Evolutionary conservation across 768 basidiomycete species (phyloP).

Genomic region (Galerina marginata): DNA sequence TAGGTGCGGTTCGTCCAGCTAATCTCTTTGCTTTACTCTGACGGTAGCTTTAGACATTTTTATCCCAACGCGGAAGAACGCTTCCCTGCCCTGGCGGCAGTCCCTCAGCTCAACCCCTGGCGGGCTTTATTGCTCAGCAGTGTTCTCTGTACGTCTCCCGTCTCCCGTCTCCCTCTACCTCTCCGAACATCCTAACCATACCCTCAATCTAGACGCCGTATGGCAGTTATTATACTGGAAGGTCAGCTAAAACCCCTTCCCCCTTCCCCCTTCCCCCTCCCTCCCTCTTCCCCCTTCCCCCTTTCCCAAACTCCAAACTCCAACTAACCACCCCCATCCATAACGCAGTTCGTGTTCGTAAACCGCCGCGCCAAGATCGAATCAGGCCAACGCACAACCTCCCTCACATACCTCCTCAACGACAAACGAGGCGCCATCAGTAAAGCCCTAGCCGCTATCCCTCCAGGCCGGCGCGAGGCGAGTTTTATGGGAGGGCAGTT

Average conservation of each 20-base stretch:
- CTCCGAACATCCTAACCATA: not conserved
- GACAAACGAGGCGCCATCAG: slow-evolving; percentile 89
- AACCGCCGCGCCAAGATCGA: slow-evolving; percentile 89
- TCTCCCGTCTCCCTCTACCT: slow-evolving; percentile 2
- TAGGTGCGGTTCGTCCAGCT: slow-evolving; percentile 50
- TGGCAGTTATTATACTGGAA: slow-evolving; percentile 98
- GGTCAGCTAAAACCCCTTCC: slow-evolving; percentile 40
- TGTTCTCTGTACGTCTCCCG: slow-evolving; percentile 71
- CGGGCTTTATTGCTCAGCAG: slow-evolving; percentile 80
- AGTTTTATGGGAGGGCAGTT: slow-evolving; percentile 85
- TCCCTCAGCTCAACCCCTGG: slow-evolving; percentile 74
- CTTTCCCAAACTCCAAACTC: not conserved
- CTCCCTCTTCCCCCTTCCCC: not conserved
- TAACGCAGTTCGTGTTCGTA: slow-evolving; percentile 75
- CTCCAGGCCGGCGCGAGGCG: slow-evolving; percentile 63
- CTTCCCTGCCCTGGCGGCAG: slow-evolving; percentile 82
- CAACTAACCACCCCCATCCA: not conserved
- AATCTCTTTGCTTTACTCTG: not conserved
- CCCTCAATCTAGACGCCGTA: slow-evolving; percentile 69
- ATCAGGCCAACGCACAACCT: slow-evolving; percentile 90
- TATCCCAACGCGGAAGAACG: slow-evolving; percentile 80
- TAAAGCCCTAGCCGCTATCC: slow-evolving; percentile 62
- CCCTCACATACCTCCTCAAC: slow-evolving; percentile 86
- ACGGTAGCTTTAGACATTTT: slow-evolving; percentile 69
- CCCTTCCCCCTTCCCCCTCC: not conserved